These are phyloP conservation scores for Thozetella sp. DNA, from an alignment of 495 filamentous ascomycete species.

Conservation along the genomic window DNA sequence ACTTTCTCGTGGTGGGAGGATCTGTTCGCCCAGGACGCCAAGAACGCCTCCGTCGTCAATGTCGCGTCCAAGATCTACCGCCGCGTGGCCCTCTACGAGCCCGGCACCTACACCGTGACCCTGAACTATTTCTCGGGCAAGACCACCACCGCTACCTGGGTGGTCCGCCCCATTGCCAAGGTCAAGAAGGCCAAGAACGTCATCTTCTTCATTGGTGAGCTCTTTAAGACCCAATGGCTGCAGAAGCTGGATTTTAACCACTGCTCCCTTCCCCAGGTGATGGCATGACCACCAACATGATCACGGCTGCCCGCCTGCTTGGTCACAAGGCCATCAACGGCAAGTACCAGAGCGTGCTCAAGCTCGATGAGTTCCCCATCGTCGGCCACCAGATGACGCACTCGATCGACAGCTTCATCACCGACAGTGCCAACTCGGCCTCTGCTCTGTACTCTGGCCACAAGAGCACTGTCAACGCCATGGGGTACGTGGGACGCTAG, in stretches of 20 bases:
- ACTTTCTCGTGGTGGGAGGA: constrained; percentile 75
- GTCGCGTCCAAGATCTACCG: constrained; percentile 73
- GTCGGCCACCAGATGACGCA: constrained; percentile 75
- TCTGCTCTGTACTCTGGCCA: constrained; percentile 75
- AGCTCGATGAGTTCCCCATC: constrained; percentile 72
- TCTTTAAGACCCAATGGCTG: too few species aligned
- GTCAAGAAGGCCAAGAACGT: constrained; percentile 76
- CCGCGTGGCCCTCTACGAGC: constrained; percentile 65
- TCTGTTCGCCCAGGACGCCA: constrained; percentile 67
- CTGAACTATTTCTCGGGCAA: constrained; percentile 66
- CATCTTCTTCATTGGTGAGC: constrained; percentile 69
- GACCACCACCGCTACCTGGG: constrained; percentile 68
- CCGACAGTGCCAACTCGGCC: constrained; percentile 76
- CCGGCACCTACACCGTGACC: constrained; percentile 70
- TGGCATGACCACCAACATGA: constrained; percentile 83
- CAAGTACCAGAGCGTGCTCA: constrained; percentile 67
- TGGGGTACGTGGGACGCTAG: constrained; percentile 43
- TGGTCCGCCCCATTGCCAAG: constrained; percentile 64
- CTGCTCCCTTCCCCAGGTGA: constrained; percentile 38
- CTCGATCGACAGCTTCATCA: constrained; percentile 76
- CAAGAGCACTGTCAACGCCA: constrained; percentile 72
- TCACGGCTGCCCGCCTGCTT: constrained; percentile 69
- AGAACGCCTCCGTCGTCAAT: constrained; percentile 65
- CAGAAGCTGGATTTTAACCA: neutral
- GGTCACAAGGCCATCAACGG: constrained; percentile 76